phyloP scores from a whole-genome alignment of 2,329 filamentous ascomycete genomes.

The Epichloe gansuensis region DNA sequence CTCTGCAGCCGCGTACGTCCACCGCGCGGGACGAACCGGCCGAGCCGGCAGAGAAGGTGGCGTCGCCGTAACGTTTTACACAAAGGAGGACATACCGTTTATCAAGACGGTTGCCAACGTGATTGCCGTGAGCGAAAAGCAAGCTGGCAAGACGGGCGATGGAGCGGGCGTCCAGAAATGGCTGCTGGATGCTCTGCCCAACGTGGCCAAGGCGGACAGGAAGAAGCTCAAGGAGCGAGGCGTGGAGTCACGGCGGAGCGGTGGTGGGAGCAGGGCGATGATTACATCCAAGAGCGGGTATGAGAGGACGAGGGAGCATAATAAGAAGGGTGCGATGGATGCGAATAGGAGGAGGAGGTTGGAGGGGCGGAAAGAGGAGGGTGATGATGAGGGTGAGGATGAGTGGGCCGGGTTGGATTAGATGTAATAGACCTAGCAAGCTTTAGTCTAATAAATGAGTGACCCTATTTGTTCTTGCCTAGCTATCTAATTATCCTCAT shows the following conservation, averaged over 20 bases:
- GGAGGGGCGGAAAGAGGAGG: constrained; percentile 11
- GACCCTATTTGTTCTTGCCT: too few species aligned
- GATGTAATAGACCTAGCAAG: too few species aligned
- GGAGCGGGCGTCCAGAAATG: constrained; percentile 61
- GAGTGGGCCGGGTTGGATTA: constrained; percentile 38
- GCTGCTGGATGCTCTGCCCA: constrained; percentile 77
- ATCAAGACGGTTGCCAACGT: constrained; percentile 90
- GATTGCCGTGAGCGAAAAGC: constrained; percentile 69
- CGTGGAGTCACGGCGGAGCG: constrained; percentile 53
- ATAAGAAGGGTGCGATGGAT: constrained; percentile 47
- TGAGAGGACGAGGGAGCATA: constrained; percentile 57
- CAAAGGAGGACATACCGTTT: constrained; percentile 80
- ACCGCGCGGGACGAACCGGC: constrained; percentile 84
- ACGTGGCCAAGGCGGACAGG: constrained; percentile 70
- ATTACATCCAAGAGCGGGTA: constrained; percentile 79
- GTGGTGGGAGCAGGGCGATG: constrained; percentile 32
- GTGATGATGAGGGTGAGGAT: constrained; percentile 12
- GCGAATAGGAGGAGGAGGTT: constrained; percentile 44
- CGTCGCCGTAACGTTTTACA: constrained; percentile 87
- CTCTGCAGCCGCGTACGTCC: constrained; percentile 81
- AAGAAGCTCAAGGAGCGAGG: constrained; percentile 72
- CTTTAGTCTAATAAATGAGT: too few species aligned
- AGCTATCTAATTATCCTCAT: too few species aligned
- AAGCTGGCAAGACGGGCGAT: constrained; percentile 40
- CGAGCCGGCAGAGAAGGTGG: constrained; percentile 79